Evolutionary conservation across 768 basidiomycete genomes (phyloP), one percentile per base, ranked within the genome.

Genomic region (Agaricus subrufescens): DNA sequence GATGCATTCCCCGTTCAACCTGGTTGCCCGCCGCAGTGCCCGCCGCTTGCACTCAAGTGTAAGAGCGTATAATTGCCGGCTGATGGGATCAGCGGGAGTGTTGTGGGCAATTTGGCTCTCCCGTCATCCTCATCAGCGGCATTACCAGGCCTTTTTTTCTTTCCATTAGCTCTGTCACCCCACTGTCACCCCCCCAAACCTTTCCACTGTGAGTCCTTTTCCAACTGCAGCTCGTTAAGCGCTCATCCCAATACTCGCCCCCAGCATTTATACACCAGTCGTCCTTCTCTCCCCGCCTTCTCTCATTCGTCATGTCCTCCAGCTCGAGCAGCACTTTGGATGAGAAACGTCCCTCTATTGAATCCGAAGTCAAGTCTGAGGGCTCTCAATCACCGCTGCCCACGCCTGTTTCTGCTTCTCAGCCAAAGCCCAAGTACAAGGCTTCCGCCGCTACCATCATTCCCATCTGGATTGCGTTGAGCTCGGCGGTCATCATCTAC

Each of bases 401-500:
- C n/a, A 68, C 82, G 0, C 87, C 87, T 31, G 79, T 75, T 45
- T 75, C 81, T 0, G 68, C 65, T 6, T 60, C 62, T 46, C 58
- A 47, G 40, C 63, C 65, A 10, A 69, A 64, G 60, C 52, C 80
- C 23, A 83, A 81, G 53, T 61, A 75, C n/a, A 83, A 79, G 65
- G 69, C 89, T 29, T 80, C 89, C 11, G 79, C 89, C 0, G 66
- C 84, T 0, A 73, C 79, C 54, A 90, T 94, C 65, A 91, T 97
- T 55, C 94, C 92, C 27, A 75, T 96, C 54, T 98, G 96, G 96
- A 98, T 97, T 65, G 73, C 83, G 19, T 86, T 96, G 62, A 89
- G 86, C 61, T 92, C 93, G 26, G 68, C 84, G 7, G 95, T 98
- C 67, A 98, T 98, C 73, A 85, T 97, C 57, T 97, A 98, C 83